Evolutionary conservation across 345 rosid genomes (phyloP), one percentile per base, ranked within the genome.

Genomic region (Ceriops decandra): DNA sequence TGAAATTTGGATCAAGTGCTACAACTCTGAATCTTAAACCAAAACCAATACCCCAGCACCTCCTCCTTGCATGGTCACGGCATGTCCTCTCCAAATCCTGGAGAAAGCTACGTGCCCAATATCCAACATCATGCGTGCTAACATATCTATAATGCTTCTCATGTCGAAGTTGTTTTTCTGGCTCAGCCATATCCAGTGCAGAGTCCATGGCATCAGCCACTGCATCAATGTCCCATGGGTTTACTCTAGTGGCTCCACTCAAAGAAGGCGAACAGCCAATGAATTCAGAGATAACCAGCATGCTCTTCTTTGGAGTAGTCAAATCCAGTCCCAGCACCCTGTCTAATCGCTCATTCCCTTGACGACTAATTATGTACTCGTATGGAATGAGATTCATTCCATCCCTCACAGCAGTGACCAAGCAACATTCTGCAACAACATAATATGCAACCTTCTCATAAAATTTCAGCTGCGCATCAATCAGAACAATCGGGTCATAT

Each of bases 321-420:
- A 87, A 77, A 27, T 85, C 88, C 63, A 80, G 76, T 52, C 90
- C 86, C 64, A 88, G 36, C 71, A 86, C 71, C 63, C 87, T 86
- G 71, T 91, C 88, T 58, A 91, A 73, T 63, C 54, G 77, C 66
- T 83, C 88, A 52, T 89, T 91, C 11, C 95, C 95, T 77, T 91
- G 92, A 47, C 97, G 90, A 9, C 95, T 87, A 22, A 91, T 87
- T 64, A 91, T 78, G 72, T 89, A 91, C 26, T 91, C 97, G 49
- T 91, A 91, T 6, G 97, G 97, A 66, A 91, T 91, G 64, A 91
- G 95, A 82, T 91, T 91, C 97, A 91, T 89, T 32, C 96, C 96
- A 57, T 90, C 93, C 69, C 96, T 86, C 36, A 90, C 93, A 42
- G 96, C 96, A 13, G 96, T 90, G 22, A 90, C 96, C 79, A 90